Evolutionary conservation across 345 rosid species (phyloP).

Genomic region (Iberis pinnata): DNA sequence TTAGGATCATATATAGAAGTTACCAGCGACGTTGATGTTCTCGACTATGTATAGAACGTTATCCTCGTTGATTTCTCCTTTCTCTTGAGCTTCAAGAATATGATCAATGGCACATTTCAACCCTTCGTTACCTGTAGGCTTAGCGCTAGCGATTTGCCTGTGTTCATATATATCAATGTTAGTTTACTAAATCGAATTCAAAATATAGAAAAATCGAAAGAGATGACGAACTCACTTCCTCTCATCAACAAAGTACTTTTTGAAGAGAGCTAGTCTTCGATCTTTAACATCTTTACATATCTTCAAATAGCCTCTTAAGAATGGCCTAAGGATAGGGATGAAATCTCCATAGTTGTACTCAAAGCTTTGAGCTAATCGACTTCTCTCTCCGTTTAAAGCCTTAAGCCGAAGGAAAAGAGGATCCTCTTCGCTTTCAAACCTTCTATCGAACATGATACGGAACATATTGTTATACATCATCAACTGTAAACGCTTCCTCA

Average conservation of each 20-base stretch:
- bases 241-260: slow-evolving; percentile 87
- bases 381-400: slow-evolving; percentile 94
- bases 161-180: neutral
- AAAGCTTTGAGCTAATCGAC: slow-evolving; percentile 90
- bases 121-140: slow-evolving; percentile 49
- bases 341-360: slow-evolving; percentile 95
- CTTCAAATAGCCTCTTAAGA: slow-evolving; percentile 88
- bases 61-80: slow-evolving; percentile 94
- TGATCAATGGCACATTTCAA: slow-evolving; percentile 94
- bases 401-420: slow-evolving; percentile 64
- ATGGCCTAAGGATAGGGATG: slow-evolving; percentile 87
- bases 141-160: slow-evolving; percentile 70
- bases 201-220: neutral
- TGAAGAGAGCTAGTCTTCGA: slow-evolving; percentile 67
- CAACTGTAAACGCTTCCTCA: slow-evolving; percentile 69
- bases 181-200: neutral
- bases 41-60: slow-evolving; percentile 96
- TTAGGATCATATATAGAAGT: neutral
- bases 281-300: slow-evolving; percentile 85
- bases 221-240: slow-evolving; percentile 52
- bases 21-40: slow-evolving; percentile 97
- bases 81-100: slow-evolving; percentile 75
- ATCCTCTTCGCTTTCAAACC: slow-evolving; percentile 86
- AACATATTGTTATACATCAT: slow-evolving; percentile 99
- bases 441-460: slow-evolving; percentile 85